These are phyloP conservation scores for Neoconidiobolus thromboides DNA, from an alignment of 371 early-diverging fungal genomes.

Conservation along the genomic window DNA sequence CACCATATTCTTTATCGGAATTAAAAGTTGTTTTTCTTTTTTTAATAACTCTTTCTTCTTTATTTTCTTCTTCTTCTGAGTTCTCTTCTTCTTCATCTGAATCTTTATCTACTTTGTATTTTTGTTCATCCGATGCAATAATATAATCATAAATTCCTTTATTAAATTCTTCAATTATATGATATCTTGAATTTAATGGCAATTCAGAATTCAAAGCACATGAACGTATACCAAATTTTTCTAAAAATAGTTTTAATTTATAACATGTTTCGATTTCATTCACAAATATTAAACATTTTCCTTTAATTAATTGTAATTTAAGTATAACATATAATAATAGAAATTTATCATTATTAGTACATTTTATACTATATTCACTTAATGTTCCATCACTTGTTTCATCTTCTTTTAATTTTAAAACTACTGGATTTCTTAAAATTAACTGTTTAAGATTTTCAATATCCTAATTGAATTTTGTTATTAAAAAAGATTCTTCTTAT, in stretches of 20 bases:
- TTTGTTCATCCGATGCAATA: conserved; percentile 86
- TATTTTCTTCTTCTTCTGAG: conserved; percentile 11
- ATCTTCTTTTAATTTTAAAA: conserved; percentile 66
- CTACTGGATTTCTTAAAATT: conserved; percentile 60
- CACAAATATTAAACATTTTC: conserved; percentile 85
- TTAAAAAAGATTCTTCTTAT: not conserved
- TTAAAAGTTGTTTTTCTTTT: conserved; percentile 19
- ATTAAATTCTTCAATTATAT: conserved; percentile 93
- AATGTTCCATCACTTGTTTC: conserved; percentile 36
- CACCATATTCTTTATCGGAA: conserved; percentile 77
- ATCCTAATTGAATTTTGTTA: conserved; percentile 20
- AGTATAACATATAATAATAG: conserved; percentile 73
- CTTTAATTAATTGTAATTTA: conserved; percentile 70
- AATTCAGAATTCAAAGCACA: conserved; percentile 88
- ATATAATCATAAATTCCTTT: conserved; percentile 89
- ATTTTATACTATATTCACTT: conserved; percentile 56
- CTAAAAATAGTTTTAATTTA: conserved; percentile 78
- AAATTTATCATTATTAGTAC: conserved; percentile 73
- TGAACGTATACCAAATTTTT: conserved; percentile 80
- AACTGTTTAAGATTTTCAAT: conserved; percentile 66
- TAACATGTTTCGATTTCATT: conserved; percentile 85
- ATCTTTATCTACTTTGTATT: conserved; percentile 47
- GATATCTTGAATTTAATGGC: conserved; percentile 77
- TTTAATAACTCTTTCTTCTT: conserved; percentile 1
- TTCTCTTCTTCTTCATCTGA: conserved; percentile 26